Percentiles rank a stretch among this genome's conserved stretches.
Conservation (phyloP, 2,329 filamentous ascomycete genomes). For the Cercospora sp. region DNA sequence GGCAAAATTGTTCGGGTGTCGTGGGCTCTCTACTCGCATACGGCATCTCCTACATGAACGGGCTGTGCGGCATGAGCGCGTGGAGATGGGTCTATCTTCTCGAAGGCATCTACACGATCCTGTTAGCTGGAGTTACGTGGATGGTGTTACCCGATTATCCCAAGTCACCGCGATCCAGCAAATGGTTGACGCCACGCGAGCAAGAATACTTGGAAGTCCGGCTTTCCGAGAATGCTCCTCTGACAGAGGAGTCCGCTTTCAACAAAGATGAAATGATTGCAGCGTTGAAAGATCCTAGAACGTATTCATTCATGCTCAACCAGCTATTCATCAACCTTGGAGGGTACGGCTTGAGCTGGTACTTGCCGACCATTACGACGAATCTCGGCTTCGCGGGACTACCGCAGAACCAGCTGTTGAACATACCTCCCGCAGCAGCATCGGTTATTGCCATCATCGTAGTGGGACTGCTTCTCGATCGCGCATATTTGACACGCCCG, state of each 20-base stretch:
- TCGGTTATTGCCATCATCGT: slow-evolving; percentile 26
- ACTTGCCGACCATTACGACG: slow-evolving; percentile 56
- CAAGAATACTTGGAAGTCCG: slow-evolving; percentile 52
- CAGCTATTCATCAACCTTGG: slow-evolving; percentile 64
- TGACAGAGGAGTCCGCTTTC: slow-evolving; percentile 50
- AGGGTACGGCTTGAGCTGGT: slow-evolving; percentile 49
- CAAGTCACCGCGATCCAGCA: slow-evolving; percentile 50
- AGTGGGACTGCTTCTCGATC: slow-evolving; percentile 43
- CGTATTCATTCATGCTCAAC: slow-evolving; percentile 48
- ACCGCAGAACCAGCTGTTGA: slow-evolving; percentile 44
- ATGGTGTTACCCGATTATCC: slow-evolving; percentile 51
- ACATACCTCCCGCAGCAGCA: slow-evolving; percentile 43
- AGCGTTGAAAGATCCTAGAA: slow-evolving; percentile 45
- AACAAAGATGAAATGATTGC: slow-evolving; percentile 62
- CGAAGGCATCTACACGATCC: slow-evolving; percentile 57
- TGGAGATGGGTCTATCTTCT: slow-evolving; percentile 64
- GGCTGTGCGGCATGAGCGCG: slow-evolving; percentile 45
- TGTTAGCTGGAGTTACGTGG: slow-evolving; percentile 50
- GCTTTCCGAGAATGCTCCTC: slow-evolving; percentile 40
- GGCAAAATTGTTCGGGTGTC: slow-evolving; percentile 43
- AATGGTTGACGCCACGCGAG: slow-evolving; percentile 56
- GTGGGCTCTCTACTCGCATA: slow-evolving; percentile 26
- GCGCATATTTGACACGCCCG: slow-evolving; percentile 45
- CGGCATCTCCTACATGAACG: slow-evolving; percentile 53
- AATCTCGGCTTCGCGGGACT: slow-evolving; percentile 64